Percentiles rank a stretch among this genome's conserved stretches.
These are phyloP conservation scores for Cerioporus squamosus DNA, from an alignment of 1,284 basidiomycete species.

Conservation along the genomic window DNA sequence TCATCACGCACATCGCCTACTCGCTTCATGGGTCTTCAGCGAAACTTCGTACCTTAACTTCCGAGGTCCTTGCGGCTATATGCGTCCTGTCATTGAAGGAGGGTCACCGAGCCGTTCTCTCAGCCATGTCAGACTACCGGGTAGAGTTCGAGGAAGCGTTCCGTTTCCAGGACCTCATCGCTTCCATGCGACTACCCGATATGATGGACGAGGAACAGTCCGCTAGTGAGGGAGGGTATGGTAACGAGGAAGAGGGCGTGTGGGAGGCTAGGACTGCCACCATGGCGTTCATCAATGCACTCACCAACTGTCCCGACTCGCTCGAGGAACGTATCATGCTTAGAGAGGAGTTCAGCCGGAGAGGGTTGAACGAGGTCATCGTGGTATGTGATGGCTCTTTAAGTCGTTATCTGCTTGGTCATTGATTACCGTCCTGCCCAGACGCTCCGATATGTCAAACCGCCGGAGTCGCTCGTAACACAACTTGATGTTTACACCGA, in stretches of 20 bases:
- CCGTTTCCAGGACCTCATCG: constrained; percentile 80
- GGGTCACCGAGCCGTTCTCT: constrained; percentile 76
- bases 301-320: constrained; percentile 77
- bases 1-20: constrained; percentile 79
- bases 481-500: constrained; percentile 86
- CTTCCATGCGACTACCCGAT: constrained; percentile 63
- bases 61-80: constrained; percentile 84
- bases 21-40: constrained; percentile 68
- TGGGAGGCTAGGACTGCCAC: constrained; percentile 85
- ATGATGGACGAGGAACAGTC: constrained; percentile 39
- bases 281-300: constrained; percentile 81
- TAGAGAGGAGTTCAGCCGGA: constrained; percentile 78
- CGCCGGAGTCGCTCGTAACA: constrained; percentile 73
- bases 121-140: constrained; percentile 81
- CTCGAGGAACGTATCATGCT: constrained; percentile 81
- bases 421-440: constrained; percentile 32
- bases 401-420: not conserved
- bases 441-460: constrained; percentile 76
- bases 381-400: constrained; percentile 57
- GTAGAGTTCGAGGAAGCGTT: constrained; percentile 75
- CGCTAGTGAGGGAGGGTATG: constrained; percentile 41
- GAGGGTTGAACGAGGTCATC: constrained; percentile 84
- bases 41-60: constrained; percentile 74
- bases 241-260: constrained; percentile 61
- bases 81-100: constrained; percentile 76